Evolutionary conservation across 2,329 filamentous ascomycete species (phyloP), one percentile per base, ranked within the genome.

Genomic region (Ophiostoma sp.): DNA sequence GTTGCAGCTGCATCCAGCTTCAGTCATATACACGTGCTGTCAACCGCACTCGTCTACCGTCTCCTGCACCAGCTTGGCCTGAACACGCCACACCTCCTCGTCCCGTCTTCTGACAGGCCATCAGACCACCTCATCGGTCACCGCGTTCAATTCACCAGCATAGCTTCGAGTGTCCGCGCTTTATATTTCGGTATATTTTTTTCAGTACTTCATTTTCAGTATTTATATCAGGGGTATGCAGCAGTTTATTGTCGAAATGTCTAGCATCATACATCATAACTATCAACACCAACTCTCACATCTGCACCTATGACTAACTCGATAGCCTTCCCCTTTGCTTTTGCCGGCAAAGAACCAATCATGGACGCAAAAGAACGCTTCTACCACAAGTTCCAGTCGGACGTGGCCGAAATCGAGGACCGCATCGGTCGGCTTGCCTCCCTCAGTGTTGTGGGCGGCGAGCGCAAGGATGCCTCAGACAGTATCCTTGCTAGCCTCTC

Each of bases 381-480:
- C 82, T 94, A 94, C 78, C 87, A 88, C 75, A 90, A 93, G 77
- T 97, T 97, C 76, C 89, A 92, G 74, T 85, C 89, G 75, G 89
- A 91, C 79, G 87, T 91, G 68, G 87, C 87, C 36, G 93, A 85
- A 68, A 84, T 97, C 17, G 90, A 94, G 78, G 86, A 91, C 73
- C 86, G 91, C 74, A 94, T 97, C 79, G 83, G 85, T 68, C 84
- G 86, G 68, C 85, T 97, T 1, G 82, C 85, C 31, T 84, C 86
- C 67, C 83, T 88, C 31, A 84, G 90, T 17, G 78, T 86, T 15
- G 80, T 89, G 1, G 90, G 86, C 66, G 90, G 90, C 72, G 92
- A 95, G 79, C 90, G 92, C 62, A 87, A 90, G 73, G 90, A 94
- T 77, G 92, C 92, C 68, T 88, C 91, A 66, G 93, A 97, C 74